Evolutionary conservation across 2,329 filamentous ascomycete genomes (phyloP).

Genomic region (Sporothrix schenckii): DNA sequence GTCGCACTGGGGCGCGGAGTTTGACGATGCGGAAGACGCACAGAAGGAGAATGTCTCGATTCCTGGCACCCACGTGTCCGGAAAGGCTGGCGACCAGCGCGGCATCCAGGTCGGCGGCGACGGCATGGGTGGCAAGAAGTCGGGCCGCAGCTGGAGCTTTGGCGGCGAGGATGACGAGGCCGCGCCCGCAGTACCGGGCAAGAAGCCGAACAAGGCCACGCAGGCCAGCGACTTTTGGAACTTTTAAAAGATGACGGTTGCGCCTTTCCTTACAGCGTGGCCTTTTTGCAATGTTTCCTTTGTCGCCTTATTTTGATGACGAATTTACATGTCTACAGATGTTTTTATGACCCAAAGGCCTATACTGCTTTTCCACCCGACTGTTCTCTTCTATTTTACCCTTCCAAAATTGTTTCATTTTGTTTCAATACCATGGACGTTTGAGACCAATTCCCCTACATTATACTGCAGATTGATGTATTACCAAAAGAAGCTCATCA

Average conservation of each 20-base stretch:
- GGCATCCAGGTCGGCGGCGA: conserved; percentile 60
- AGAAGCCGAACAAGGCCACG: conserved; percentile 45
- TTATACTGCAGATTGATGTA: background rate
- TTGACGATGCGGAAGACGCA: conserved; percentile 48
- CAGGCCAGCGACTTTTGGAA: conserved; percentile 53
- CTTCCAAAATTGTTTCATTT: conserved; percentile 14
- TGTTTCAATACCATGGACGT: background rate
- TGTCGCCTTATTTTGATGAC: conserved; percentile 26
- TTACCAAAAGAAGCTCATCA: background rate
- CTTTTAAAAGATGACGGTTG: conserved; percentile 42
- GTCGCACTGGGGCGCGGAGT: conserved; percentile 58
- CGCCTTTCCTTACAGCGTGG: background rate
- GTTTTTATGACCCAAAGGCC: background rate
- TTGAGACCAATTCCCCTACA: background rate
- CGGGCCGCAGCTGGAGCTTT: conserved; percentile 61
- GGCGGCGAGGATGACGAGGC: conserved; percentile 53
- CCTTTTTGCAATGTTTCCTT: conserved; percentile 12
- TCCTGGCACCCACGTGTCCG: conserved; percentile 32
- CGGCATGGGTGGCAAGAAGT: conserved; percentile 67
- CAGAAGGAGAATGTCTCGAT: conserved; percentile 58
- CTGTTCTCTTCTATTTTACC: background rate
- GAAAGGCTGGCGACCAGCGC: conserved; percentile 37
- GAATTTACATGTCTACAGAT: conserved; percentile 25
- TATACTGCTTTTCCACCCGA: background rate
- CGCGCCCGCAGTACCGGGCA: conserved; percentile 45